These are phyloP conservation scores for Hymenochaete sp. DNA, from an alignment of 1,284 basidiomycete species.

Conservation along the genomic window DNA sequence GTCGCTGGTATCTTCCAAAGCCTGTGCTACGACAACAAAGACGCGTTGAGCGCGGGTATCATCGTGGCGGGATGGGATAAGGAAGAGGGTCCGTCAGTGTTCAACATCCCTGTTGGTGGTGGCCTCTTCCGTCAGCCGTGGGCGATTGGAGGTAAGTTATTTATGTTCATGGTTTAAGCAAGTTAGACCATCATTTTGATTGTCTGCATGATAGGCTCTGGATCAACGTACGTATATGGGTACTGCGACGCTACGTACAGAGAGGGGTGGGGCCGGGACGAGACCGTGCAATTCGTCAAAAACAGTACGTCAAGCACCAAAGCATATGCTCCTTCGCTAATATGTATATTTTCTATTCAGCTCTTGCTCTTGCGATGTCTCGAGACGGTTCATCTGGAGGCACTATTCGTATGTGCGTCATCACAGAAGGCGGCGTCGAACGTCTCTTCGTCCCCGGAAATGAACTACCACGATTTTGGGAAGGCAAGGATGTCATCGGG, in stretches of 20 bases:
- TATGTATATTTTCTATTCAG: constrained; percentile 33
- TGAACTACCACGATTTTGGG: constrained; percentile 81
- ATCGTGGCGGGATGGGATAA: constrained; percentile 99
- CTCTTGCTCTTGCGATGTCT: constrained; percentile 92
- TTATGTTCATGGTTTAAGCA: constrained; percentile 5
- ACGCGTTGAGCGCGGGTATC: constrained; percentile 83
- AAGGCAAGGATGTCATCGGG: constrained; percentile 64
- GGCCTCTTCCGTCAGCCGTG: constrained; percentile 92
- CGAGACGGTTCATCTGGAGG: constrained; percentile 98
- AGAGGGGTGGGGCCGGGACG: constrained; percentile 86
- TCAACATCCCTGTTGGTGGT: constrained; percentile 92
- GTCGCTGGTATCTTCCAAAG: constrained; percentile 84
- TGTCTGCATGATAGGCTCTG: constrained; percentile 56
- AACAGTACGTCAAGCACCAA: constrained; percentile 60
- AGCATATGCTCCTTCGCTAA: neutral
- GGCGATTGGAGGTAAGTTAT: constrained; percentile 81
- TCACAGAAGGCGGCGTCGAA: constrained; percentile 88
- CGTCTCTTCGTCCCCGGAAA: constrained; percentile 93
- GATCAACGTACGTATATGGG: constrained; percentile 97
- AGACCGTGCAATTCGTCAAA: constrained; percentile 92
- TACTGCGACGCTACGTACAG: constrained; percentile 98
- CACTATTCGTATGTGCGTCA: constrained; percentile 94
- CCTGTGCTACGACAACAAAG: constrained; percentile 94
- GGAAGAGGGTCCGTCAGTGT: constrained; percentile 87
- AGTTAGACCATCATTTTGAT: constrained; percentile 2